A percentile compares a stretch with the other conserved stretches of the same genome.
Evolutionary conservation across 306 rosid species (phyloP).

Genomic region (Clitoria ternatea): DNA sequence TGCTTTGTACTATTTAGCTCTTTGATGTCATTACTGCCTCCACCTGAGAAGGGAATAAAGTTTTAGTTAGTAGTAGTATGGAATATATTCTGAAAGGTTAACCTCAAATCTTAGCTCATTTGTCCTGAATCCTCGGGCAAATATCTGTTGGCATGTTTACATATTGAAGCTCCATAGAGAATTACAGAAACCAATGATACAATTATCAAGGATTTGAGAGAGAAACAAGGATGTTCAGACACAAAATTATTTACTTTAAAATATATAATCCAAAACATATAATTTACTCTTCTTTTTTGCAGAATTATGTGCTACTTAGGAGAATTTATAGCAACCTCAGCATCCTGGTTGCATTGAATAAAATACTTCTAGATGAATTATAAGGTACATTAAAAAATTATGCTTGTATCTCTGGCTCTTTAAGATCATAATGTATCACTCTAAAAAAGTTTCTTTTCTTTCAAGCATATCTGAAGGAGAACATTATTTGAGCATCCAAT

Average conservation of each 20-base stretch:
- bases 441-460: neutral
- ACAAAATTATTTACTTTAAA: neutral
- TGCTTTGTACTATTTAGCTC: constrained; percentile 30
- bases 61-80: neutral
- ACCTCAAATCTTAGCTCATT: neutral
- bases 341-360: neutral
- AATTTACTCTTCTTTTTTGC: neutral
- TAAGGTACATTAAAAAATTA: neutral
- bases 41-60: constrained; percentile 34
- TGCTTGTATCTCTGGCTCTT: neutral
- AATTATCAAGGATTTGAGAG: neutral
- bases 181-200: neutral
- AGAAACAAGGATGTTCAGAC: neutral
- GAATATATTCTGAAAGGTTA: neutral
- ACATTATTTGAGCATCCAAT: neutral
- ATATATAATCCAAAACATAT: neutral
- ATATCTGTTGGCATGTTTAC: neutral
- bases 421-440: neutral
- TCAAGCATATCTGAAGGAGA: neutral
- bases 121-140: neutral
- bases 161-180: neutral
- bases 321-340: neutral
- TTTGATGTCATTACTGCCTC: constrained; percentile 25
- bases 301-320: neutral
- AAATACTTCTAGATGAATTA: neutral